Base-by-base conservation (phyloP, 2,329 filamentous ascomycete genomes). In the Fusarium ambrosium region DNA sequence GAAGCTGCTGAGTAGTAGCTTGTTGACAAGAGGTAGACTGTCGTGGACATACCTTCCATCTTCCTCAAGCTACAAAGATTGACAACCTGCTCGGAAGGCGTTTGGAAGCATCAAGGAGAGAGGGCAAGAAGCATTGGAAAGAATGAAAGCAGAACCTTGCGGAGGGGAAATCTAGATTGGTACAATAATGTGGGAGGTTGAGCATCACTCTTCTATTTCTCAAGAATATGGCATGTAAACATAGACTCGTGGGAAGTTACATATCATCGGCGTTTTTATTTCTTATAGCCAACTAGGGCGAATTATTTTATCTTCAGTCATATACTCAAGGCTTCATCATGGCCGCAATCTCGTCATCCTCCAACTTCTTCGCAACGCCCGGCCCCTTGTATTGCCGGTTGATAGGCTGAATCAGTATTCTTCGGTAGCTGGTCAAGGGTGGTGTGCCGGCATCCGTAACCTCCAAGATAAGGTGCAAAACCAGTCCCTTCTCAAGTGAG, bases 391-490 rank as follows among this genome's bases (percentile, higher is more conserved):
- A 64, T 58, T 64, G 27, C n/a, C 51, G 34, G 32, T 73, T 71
- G 2, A 69, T 56, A 3, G 71, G 71, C 29, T 73, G 71, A 27
- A 73, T 69, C 14, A 73, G 37, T n/a, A 73, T 69, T 22, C 71
- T 64, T 6, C 69, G 55, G 32, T 73, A 73, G 36, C 65, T 71
- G 6, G 71, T 73, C 8, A 73, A 24, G 10, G 68, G 41, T 2
- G 69, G 69, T 7, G 66, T 53, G 32, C 69, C 69, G 32, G 24
- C 56, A 43, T 73, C 69, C 5, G 68, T 73, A 9, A 73, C 69
- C 39, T 73, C 71, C 9, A 73, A 37, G 36, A 73, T 71, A 2
- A 73, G 32, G n/a, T 73, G 71, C 22, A 73, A 32, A 24, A 69
- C 55, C 11, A 71, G 16, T 6, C 68, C 71, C 9, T 61, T 61